Evolutionary conservation across 768 basidiomycete species (phyloP), one percentile per base, ranked within the genome.

Genomic region (Suillus brevipes): DNA sequence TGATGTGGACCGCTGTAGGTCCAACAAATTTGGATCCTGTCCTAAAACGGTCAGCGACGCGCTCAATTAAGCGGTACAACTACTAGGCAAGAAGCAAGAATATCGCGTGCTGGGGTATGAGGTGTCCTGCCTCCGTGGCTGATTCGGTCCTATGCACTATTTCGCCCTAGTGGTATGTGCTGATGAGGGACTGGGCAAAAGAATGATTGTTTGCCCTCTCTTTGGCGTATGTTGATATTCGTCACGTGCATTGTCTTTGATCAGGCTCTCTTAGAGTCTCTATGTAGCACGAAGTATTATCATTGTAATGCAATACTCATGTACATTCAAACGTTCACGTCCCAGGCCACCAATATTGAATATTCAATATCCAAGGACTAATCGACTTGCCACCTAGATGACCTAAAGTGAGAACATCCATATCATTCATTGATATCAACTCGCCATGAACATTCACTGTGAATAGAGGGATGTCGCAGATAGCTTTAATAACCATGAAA

Each of bases 141-240:
- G 40, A 12, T 43, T 59, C 38, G 28, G 40, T 31, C 63, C 60
- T 52, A 56, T 64, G 61, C 63, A 58, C 66, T 53, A 57, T 65
- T 58, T 60, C 36, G 57, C 61, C 67, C 63, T 67, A 68, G 65
- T 68, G 69, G 62, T 73, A 75, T 69, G 69, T 73, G 69, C 67
- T 69, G 63, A 62, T 69, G 68, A 66, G 67, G 62, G 64, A 52
- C 63, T 47, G 53, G 64, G 70, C 64, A 62, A 64, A 65, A 61
- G 37, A 43, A 5, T 45, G 18, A 31, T 70, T 78, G 66, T 79
- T 79, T 80, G 74, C 75, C 69, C 75, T 80, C 80, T 75, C 73
- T 81, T 85, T 85, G 79, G 80, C 70, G 69, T 74, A 82, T 78
- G 85, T 88, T 89, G 81, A 82, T 79, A 72, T 80, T 75, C 42